Percentiles rank a stretch among this genome's conserved stretches.
Conservation (phyloP, 495 filamentous ascomycete genomes). For the Cladorrhinum samala region DNA sequence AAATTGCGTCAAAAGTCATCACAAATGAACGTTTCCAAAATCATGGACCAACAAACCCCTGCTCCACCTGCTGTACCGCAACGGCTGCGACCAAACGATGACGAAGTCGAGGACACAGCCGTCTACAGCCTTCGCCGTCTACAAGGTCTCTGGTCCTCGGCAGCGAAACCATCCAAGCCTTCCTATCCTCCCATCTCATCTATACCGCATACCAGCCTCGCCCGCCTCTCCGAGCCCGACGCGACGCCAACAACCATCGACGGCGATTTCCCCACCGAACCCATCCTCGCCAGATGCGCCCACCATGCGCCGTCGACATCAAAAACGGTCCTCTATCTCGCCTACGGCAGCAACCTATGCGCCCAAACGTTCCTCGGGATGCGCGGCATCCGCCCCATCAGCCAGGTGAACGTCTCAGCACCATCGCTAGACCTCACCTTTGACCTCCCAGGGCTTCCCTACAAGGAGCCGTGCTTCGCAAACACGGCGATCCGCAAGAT, state of each 20-base stretch:
- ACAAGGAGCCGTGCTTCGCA: constrained; percentile 87
- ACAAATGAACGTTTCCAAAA: not conserved
- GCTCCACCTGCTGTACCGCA: not conserved
- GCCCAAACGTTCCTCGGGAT: constrained; percentile 66
- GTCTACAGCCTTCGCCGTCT: constrained; percentile 13
- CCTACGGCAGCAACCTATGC: constrained; percentile 88
- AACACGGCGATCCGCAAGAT: constrained; percentile 60
- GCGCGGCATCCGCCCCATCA: constrained; percentile 73
- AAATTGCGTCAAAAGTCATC: constrained; percentile 3
- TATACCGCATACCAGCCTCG: constrained; percentile 17
- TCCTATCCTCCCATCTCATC: constrained; percentile 19
- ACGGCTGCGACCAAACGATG: too few species aligned
- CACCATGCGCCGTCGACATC: constrained; percentile 9
- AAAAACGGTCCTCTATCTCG: constrained; percentile 75
- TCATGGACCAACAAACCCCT: not conserved
- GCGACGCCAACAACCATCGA: constrained; percentile 12
- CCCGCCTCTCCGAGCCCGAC: constrained; percentile 27
- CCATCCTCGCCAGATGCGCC: constrained; percentile 14
- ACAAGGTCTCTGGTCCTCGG: constrained; percentile 14
- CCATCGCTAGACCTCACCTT: constrained; percentile 74
- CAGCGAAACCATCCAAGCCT: not conserved
- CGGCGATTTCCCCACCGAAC: constrained; percentile 18
- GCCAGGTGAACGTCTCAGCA: constrained; percentile 69
- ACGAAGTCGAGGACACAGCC: constrained; percentile 10
- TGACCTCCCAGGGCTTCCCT: constrained; percentile 79